These are phyloP conservation scores for Oropetium thomaeum DNA, from an alignment of 176 grass and related monocot species.

Conservation along the genomic window DNA sequence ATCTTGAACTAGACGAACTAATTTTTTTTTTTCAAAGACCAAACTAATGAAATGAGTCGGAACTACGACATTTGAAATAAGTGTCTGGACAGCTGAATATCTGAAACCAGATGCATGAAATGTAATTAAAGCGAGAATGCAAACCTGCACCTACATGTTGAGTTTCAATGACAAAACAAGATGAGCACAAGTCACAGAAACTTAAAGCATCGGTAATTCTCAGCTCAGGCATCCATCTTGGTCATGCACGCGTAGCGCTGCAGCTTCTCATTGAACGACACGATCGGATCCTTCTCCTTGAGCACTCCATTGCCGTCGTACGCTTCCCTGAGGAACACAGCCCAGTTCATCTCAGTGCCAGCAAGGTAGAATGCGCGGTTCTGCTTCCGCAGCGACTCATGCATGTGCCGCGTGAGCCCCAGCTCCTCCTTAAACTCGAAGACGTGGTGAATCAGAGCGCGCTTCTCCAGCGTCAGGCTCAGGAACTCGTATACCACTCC, in stretches of 20 bases:
- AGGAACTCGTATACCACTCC: slow-evolving; percentile 81
- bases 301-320: slow-evolving; percentile 60
- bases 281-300: slow-evolving; percentile 70
- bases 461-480: slow-evolving; percentile 83
- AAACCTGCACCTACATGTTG: not conserved
- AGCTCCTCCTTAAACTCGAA: slow-evolving; percentile 96
- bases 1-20: not conserved
- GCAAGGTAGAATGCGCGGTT: slow-evolving; percentile 86
- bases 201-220: not conserved
- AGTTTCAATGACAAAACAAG: not conserved
- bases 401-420: slow-evolving; percentile 66
- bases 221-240: slow-evolving; percentile 19
- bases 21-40: not conserved
- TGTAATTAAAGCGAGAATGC: not conserved
- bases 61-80: not conserved
- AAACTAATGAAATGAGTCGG: not conserved
- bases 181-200: not conserved
- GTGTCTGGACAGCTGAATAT: not conserved
- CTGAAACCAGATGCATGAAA: not conserved
- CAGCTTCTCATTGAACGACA: slow-evolving; percentile 77
- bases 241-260: slow-evolving; percentile 57
- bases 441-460: slow-evolving; percentile 79
- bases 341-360: slow-evolving; percentile 89
- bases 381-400: slow-evolving; percentile 68
- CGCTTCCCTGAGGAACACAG: slow-evolving; percentile 67